Percentiles rank a stretch among this genome's conserved stretches.
phyloP scores from a whole-genome alignment of 176 grass and related monocot genomes.

The barley (Hordeum vulgare) region MorexV3_pseudomolecules_assembly NC_058524.1:493141008-493141507 shows the following conservation, averaged over 20 bases:
- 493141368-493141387: slow-evolving; percentile 50
- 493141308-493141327: slow-evolving; percentile 67
- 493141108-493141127: slow-evolving; percentile 37
- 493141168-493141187: slow-evolving; percentile 57
- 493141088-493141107: slow-evolving; percentile 33
- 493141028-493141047: slow-evolving; percentile 49
- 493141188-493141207: slow-evolving; percentile 29
- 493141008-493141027: slow-evolving; percentile 45
- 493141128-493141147: slow-evolving; percentile 37
- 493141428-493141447: slow-evolving; percentile 46
- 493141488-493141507: slow-evolving; percentile 40
- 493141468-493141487: slow-evolving; percentile 62
- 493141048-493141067: slow-evolving; percentile 27
- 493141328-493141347: slow-evolving; percentile 41
- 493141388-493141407: slow-evolving; percentile 48
- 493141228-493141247: slow-evolving; percentile 60
- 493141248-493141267: slow-evolving; percentile 51
- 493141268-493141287: slow-evolving; percentile 36
- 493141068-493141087: slow-evolving; percentile 25
- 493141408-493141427: slow-evolving; percentile 69
- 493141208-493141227: slow-evolving; percentile 41
- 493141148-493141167: slow-evolving; percentile 34
- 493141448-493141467: slow-evolving; percentile 51
- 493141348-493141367: slow-evolving; percentile 33
- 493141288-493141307: slow-evolving; percentile 38